These are phyloP conservation scores for Diaporthe aspalathi DNA, from an alignment of 2,329 filamentous ascomycete genomes.

Conservation along the genomic window DNA sequence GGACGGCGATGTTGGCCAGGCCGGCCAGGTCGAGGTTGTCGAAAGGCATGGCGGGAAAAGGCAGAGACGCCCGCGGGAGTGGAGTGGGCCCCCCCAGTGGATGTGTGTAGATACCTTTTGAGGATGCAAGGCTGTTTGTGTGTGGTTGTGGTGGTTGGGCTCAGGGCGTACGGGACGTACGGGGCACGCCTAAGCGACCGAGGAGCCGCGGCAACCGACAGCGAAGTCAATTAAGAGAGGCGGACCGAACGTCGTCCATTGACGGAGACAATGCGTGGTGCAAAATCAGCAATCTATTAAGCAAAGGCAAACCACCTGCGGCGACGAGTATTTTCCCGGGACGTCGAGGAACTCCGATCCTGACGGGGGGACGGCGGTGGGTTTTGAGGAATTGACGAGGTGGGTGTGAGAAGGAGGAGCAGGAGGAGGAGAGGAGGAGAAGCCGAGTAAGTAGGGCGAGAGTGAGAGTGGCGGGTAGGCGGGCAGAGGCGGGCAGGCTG, in stretches of 20 bases:
- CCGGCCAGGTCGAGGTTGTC: conserved; percentile 36
- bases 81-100: neutral
- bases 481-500: neutral
- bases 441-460: neutral
- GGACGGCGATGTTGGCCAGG: conserved; percentile 35
- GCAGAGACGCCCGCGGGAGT: neutral
- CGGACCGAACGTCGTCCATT: conserved; percentile 8
- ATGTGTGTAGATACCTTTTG: neutral
- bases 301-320: neutral
- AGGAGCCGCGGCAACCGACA: conserved; percentile 29
- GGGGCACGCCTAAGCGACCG: conserved; percentile 29
- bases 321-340: conserved; percentile 10
- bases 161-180: conserved; percentile 30
- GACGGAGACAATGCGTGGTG: conserved; percentile 12
- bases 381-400: neutral
- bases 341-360: conserved; percentile 3
- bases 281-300: conserved; percentile 14
- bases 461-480: no score
- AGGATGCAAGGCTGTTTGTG: neutral
- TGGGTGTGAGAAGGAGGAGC: neutral
- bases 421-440: conserved; percentile 8
- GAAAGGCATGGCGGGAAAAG: conserved; percentile 29
- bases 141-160: conserved; percentile 24
- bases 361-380: conserved; percentile 23
- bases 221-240: conserved; percentile 30